A percentile compares a stretch with the other conserved stretches of the same genome.
These are phyloP conservation scores for Skeletonema tropicum DNA, from an alignment of 108 stramenopile genomes.

Conservation along the genomic window DNA sequence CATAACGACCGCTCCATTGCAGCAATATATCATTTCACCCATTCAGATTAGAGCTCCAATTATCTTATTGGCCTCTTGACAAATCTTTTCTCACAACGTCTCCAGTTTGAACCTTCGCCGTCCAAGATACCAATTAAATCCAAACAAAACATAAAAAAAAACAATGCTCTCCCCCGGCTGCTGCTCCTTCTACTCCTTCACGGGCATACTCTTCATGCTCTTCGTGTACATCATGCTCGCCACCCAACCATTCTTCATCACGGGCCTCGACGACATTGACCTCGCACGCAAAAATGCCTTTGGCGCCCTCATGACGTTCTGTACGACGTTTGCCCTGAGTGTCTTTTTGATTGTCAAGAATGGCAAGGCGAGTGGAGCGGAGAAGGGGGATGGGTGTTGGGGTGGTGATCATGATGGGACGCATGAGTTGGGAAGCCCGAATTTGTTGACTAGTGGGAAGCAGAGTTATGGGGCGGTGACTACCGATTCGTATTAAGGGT, in stretches of 20 bases:
- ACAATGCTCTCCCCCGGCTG: conserved; percentile 36
- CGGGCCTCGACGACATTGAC: conserved; percentile 41
- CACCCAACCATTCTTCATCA: conserved; percentile 49
- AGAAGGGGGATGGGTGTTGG: conserved; percentile 1
- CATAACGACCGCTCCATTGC: no score
- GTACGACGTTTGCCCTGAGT: conserved; percentile 21
- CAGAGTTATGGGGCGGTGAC: conserved; percentile 21
- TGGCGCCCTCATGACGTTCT: conserved; percentile 40
- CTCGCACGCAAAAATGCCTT: conserved; percentile 38
- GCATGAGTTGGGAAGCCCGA: conserved; percentile 34
- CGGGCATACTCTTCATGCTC: conserved; percentile 41
- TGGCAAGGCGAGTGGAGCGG: background rate
- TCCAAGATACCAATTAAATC: background rate
- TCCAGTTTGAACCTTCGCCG: background rate
- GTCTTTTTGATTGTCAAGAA: conserved; percentile 17
- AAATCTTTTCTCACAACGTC: background rate
- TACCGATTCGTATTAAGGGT: conserved; percentile 35
- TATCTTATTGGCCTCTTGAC: no score
- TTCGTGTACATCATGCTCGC: conserved; percentile 48
- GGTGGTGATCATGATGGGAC: conserved; percentile 17
- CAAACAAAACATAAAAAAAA: background rate
- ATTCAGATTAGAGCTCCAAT: background rate
- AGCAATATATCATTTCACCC: no score
- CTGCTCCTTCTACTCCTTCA: conserved; percentile 50
- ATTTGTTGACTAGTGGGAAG: conserved; percentile 32